These are phyloP conservation scores for Litchi chinensis DNA, from an alignment of 345 rosid species.

Conservation along the genomic window DNA sequence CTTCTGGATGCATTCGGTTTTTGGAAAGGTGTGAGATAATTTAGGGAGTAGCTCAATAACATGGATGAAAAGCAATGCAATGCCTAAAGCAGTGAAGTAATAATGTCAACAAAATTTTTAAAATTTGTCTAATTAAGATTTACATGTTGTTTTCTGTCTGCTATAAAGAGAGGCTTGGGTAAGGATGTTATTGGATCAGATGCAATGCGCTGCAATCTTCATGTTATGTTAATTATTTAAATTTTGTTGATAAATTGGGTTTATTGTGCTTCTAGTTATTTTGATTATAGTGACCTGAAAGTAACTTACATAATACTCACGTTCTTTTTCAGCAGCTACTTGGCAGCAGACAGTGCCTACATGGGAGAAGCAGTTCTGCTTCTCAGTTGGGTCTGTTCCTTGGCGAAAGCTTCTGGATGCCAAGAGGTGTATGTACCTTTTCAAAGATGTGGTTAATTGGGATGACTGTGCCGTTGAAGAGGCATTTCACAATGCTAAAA, in stretches of 20 bases:
- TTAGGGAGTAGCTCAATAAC: too few relatives aligned
- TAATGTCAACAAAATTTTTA: too few relatives aligned
- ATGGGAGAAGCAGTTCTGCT: conserved; percentile 28
- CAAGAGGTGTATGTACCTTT: conserved; percentile 23
- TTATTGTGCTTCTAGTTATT: background rate
- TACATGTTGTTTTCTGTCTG: too few relatives aligned
- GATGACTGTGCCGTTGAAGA: conserved; percentile 82
- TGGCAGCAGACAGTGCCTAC: conserved; percentile 19
- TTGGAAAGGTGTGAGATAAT: background rate
- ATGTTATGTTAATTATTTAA: background rate
- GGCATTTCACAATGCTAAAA: conserved; percentile 74
- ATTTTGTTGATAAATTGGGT: background rate
- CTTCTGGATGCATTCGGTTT: too few relatives aligned
- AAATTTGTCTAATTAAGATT: too few relatives aligned
- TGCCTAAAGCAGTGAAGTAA: too few relatives aligned
- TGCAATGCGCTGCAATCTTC: background rate
- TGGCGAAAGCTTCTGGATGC: conserved; percentile 25
- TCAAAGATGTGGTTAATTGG: conserved; percentile 50
- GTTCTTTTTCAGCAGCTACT: conserved; percentile 1
- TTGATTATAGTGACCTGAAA: background rate
- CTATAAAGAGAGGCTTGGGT: background rate
- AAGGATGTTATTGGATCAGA: background rate
- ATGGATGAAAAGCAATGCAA: too few relatives aligned
- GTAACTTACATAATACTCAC: background rate
- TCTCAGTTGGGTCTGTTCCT: conserved; percentile 20